Conservation (phyloP, 805 yeast species). For the Nakazawaea ambrosiae region DNA sequence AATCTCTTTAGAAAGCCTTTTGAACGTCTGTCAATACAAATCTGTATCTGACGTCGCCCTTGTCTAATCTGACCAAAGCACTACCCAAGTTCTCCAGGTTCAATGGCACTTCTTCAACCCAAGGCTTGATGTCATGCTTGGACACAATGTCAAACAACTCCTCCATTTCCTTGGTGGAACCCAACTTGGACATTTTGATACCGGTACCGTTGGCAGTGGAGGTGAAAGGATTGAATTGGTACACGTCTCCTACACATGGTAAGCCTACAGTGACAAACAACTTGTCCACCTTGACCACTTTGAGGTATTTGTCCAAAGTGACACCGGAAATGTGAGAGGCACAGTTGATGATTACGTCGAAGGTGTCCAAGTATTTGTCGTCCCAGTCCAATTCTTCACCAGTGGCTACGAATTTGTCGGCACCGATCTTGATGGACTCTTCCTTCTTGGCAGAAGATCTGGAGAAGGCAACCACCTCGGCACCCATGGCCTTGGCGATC, state of each 20-base stretch:
- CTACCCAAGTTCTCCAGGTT: slow-evolving; percentile 32
- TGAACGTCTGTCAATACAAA: slow-evolving; percentile 44
- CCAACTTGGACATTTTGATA: slow-evolving; percentile 29
- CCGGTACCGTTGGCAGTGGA: slow-evolving; percentile 23
- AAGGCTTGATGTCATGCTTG: slow-evolving; percentile 37
- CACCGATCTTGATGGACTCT: slow-evolving; percentile 44
- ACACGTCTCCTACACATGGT: slow-evolving; percentile 24
- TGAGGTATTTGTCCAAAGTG: slow-evolving; percentile 18
- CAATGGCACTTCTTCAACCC: slow-evolving; percentile 46
- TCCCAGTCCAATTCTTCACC: slow-evolving; percentile 38
- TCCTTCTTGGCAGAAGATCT: slow-evolving; percentile 41
- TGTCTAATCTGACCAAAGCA: slow-evolving; percentile 40
- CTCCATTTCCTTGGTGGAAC: slow-evolving; percentile 37
- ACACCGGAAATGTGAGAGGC: slow-evolving; percentile 33
- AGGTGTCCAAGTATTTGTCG: slow-evolving; percentile 21
- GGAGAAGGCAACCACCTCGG: slow-evolving; percentile 51
- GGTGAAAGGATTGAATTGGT: slow-evolving; percentile 26
- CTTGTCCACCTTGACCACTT: slow-evolving; percentile 22
- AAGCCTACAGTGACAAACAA: slow-evolving; percentile 31
- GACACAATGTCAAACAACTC: slow-evolving; percentile 43
- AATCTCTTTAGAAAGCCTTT: slow-evolving; percentile 20
- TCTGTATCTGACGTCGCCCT: slow-evolving; percentile 48
- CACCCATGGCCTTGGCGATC: slow-evolving; percentile 55
- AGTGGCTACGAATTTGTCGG: slow-evolving; percentile 48
- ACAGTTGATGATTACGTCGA: slow-evolving; percentile 44